Base-by-base conservation (phyloP, 441 rosid species). In the Aquilaria agallochum region DNA sequence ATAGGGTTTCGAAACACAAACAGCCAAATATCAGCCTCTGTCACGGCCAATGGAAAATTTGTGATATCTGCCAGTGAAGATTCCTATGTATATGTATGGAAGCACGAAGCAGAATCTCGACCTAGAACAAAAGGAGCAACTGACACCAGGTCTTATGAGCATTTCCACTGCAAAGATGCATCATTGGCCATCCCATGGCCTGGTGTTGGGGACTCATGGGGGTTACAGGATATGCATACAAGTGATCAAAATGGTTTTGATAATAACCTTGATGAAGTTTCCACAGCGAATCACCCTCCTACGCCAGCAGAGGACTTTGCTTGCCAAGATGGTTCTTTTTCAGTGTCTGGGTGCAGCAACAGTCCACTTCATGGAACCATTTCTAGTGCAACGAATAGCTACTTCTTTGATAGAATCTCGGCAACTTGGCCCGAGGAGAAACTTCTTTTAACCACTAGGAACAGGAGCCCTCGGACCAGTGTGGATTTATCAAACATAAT, bases 391-490 rank as follows among this genome's bases (percentile, higher is more conserved):
- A 83, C 98, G 55, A 85, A 90, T 67, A 76, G 85, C 36, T 90
- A 90, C 74, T 92, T 88, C 81, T 92, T 84, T 46, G 98, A 95
- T 70, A 87, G 98, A 70, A 88, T 88, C 57, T 85, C 95, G 7
- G 87, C 96, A 11, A 90, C 97, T 8, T 90, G 98, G 99, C 98
- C 96, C 0, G 99, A 92, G 74, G 99, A 95, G 60, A 95, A 84
- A 57, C 92, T 90, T 50, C 55, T 63, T 31, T 12, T 68, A 62
- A 78, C 88, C 13, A 77, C 84, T 12, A 81, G 76, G 76, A 80
- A 68, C 52, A 60, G 82, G 61, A 95, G 90, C 69, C 87, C 89
- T 53, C 71, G 72, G 9, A 72, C 69, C 30, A 86, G 93, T 51
- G 44, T 83, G 33, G 99, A 95, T 69, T 57, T 82, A 60, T 65